Percentiles rank a stretch among this genome's conserved stretches.
These are phyloP conservation scores for Saccharomyces hybrid DNA, from an alignment of 1,139 yeast species.

Conservation along the genomic window DNA sequence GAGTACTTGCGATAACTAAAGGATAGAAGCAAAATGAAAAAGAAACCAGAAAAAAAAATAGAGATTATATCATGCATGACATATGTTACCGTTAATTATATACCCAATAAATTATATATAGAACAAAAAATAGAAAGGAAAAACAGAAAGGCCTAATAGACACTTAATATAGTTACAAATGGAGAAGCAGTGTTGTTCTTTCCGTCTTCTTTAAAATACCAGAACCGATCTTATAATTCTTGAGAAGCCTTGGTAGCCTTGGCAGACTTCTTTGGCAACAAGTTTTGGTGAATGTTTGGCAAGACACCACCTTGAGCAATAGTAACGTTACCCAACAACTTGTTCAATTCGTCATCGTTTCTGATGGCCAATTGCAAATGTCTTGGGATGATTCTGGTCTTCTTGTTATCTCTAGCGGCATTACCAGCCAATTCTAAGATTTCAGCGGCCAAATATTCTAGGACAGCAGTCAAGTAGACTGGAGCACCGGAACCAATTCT, in stretches of 20 bases:
- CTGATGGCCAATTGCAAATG: conserved; percentile 97
- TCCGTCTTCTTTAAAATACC: neutral
- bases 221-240: conserved; percentile 50
- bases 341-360: conserved; percentile 96
- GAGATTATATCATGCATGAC: neutral
- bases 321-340: conserved; percentile 85
- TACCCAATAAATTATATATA: conserved; percentile 1
- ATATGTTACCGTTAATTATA: conserved; percentile 1
- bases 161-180: conserved; percentile 1
- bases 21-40: neutral
- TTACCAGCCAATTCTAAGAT: conserved; percentile 97
- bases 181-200: neutral
- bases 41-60: neutral
- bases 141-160: conserved; percentile 1
- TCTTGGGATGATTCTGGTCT: conserved; percentile 97
- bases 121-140: neutral
- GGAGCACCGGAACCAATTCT: conserved; percentile 99
- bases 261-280: conserved; percentile 89
- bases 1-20: neutral
- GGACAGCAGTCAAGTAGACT: conserved; percentile 91
- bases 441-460: conserved; percentile 95
- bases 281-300: conserved; percentile 93
- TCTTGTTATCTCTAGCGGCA: conserved; percentile 97
- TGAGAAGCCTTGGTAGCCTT: conserved; percentile 75
- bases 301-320: conserved; percentile 98